Base-by-base conservation (phyloP, 176 grass and related monocot species). In the Alloteropsis semialata region DNA sequence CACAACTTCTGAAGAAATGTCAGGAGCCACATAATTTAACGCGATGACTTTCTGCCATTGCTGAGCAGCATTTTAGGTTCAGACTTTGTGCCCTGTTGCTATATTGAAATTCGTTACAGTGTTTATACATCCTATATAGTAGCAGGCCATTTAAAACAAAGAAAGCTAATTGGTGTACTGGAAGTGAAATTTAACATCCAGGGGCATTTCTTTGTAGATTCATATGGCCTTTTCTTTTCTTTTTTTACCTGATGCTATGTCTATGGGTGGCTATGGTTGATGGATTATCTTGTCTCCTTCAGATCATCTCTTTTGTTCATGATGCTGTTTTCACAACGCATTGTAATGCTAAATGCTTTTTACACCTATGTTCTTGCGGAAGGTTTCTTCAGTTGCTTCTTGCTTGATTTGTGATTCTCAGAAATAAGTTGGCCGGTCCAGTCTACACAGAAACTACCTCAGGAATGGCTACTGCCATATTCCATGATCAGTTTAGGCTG, bases 1-100 rank as follows among this genome's bases (percentile, higher is more conserved):
- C 92, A 97, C 80, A 97, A 97, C 75, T 97, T 97, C 78, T 97
- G 85, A 91, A 79, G 72, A 84, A 69, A 70, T 77, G 19, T 76
- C 37, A 54, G 59, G 58, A 83, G n/a, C 45, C 34, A 55, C 68
- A 45, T 45, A 83, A 83, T 56, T 54, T 24, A 83, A 83, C 9
- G 5, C 36, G 6, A 42, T 37, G 10, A 54, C 44, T 63, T 55
- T 56, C 22, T 34, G 65, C 46, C 21, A 18, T 65, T 67, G 66
- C 27, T 66, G 34, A 38, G 64, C 12, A 56, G 71, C 60, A 67
- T 24, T 76, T 57, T 72, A 53, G 64, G 37, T 78, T 60, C 64
- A 77, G 79, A 69, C 64, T 21, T 21, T 64, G 80, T 72, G 56
- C 56, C 48, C 81, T 74, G 65, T 74, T 88, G 75, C 81, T 88